phyloP scores from a whole-genome alignment of 257 asterid species.

The Solanum chilense region DNA sequence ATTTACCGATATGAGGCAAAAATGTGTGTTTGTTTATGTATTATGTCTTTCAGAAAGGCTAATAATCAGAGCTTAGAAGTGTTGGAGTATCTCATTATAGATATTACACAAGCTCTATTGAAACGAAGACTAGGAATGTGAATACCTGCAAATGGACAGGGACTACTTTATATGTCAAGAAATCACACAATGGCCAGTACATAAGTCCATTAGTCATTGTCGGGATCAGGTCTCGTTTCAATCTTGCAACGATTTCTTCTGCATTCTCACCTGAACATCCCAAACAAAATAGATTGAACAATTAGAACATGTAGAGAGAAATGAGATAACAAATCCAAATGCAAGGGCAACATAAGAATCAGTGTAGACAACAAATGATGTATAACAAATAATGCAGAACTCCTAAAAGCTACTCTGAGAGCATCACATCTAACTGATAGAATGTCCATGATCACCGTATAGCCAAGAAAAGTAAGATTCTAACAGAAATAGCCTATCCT shows the following conservation, averaged over 20 bases:
- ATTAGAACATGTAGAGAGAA: background rate
- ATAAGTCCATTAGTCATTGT: slow-evolving; percentile 62
- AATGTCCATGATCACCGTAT: background rate
- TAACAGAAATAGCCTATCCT: background rate
- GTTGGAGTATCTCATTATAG: background rate
- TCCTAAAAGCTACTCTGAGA: background rate
- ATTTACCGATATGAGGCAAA: background rate
- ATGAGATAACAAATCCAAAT: background rate
- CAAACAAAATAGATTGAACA: background rate
- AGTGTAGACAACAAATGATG: background rate
- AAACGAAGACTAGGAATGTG: background rate
- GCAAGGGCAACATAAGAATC: background rate
- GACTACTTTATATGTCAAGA: slow-evolving; percentile 64
- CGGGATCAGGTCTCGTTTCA: slow-evolving; percentile 77
- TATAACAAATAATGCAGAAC: background rate
- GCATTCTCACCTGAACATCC: slow-evolving; percentile 47
- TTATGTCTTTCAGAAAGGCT: background rate
- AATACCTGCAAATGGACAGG: slow-evolving; percentile 82
- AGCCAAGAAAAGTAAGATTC: background rate
- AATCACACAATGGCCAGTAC: slow-evolving; percentile 88
- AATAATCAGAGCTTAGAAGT: background rate
- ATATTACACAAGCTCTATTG: background rate
- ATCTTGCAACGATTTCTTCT: slow-evolving; percentile 54
- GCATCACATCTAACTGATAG: background rate
- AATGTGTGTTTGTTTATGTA: background rate